Base-by-base conservation (phyloP, 2,329 filamentous ascomycete species). In the Beauveria pseudobassiana region DNA sequence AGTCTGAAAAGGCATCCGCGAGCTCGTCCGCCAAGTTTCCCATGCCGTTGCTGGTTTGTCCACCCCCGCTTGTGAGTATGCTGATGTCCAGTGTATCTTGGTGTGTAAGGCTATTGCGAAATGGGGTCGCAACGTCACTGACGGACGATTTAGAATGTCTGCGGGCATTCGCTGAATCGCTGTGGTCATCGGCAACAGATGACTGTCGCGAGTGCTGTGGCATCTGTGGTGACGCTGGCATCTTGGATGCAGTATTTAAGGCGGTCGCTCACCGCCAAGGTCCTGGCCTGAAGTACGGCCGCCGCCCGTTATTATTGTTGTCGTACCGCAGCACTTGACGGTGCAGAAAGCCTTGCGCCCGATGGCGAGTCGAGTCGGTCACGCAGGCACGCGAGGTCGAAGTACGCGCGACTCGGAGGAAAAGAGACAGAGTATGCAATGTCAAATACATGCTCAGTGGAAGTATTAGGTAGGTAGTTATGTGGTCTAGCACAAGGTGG, bases 11-110 rank as follows among this genome's bases (percentile, higher is more conserved):
- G 4, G 87, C 86, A 69, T 89, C 89, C 1, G 88, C 90, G 53
- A 95, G 77, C 73, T 95, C 90, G 73, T 93, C 90, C 1, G 90
- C 90, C 54, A 95, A 74, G 67, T 91, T 93, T 38, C 90, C 90
- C 64, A 91, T 77, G 9, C 87, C 87, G 64, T 84, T 84, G 55
- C 76, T 76, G 3, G 72, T 71, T 26, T 73, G 75, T 51, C 73
- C 73, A 43, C 73, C 79, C 48, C 73, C 76, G 61, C 71, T 72
- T 63, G 74, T 73, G 53, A 81, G 77, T n/a, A 77, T 72, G 62
- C 74, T 74, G 57, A 82, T 71, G 59, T 81, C 78, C n/a, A 77
- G 70, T 42, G 69, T 70, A 66, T 83, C 81, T 62, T 76, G 74
- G 59, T 80, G 78, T 67, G 76, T 78, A 67, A 78, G 78, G 67